Base-by-base conservation (phyloP, 2,329 filamentous ascomycete species). In the Karstenula rhodostoma region DNA sequence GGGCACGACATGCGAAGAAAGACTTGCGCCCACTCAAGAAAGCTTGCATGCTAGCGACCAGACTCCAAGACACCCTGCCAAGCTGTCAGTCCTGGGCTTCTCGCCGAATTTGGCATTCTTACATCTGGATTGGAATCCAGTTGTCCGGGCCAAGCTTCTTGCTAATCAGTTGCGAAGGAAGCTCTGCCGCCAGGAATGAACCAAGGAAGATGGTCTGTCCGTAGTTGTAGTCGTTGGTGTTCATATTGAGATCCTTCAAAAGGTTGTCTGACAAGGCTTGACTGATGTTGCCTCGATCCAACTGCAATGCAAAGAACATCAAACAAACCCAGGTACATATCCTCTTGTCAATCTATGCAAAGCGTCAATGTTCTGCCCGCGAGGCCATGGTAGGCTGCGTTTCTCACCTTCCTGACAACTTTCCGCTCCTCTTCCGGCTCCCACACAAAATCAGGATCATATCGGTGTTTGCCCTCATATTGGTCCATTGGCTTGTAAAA, bases 171-270 rank as follows among this genome's bases (percentile, higher is more conserved):
- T 83, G 81, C 0, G 80, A 81, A 0, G 81, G 81, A 17, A 83
- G 71, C 52, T 82, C 81, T 1, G 81, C 80, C 32, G 63, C 69
- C 5, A 96, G 92, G 80, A 96, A 96, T 77, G 92, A 93, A 25
- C 87, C 84, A 78, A 91, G 94, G 82, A 96, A 96, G 10, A 91
- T 80, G 0, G 78, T 80, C 52, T 80, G 73, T 9, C 76, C 76
- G 44, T 73, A 74, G 58, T 78, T 78, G 67, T 76, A 78, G 60
- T 77, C 74, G 56, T 77, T 78, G 48, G 76, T 78, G 51, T 70
- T 74, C 55, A 78, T 64, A 9, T 58, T 42, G 9, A 78, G 66
- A 54, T 78, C 75, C 2, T 58, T 47, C 4, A 78, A 66, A 44
- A 78, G 52, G 55, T 78, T 77, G 64, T 77, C 75, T 15, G 69